Conservation (phyloP, 1,284 basidiomycete species). For the Vanrija pseudolonga region DNA sequence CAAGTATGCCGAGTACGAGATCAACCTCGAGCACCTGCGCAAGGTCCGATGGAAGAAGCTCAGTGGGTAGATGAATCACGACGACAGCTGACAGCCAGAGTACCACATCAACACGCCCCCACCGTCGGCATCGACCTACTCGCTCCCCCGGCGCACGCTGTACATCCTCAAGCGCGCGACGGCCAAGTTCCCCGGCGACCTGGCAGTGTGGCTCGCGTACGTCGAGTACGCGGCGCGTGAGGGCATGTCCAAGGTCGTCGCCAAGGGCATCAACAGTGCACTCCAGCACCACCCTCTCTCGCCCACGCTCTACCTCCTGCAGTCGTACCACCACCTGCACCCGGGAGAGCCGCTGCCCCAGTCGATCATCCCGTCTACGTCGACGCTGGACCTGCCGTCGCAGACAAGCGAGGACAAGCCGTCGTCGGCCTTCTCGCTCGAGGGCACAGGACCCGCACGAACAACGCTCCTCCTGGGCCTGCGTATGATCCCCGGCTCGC, state of each 20-base stretch:
- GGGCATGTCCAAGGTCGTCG: slow-evolving; percentile 74
- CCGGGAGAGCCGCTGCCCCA: slow-evolving; percentile 63
- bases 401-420: slow-evolving; percentile 7
- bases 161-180: slow-evolving; percentile 88
- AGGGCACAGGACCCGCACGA: slow-evolving; percentile 61
- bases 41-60: slow-evolving; percentile 68
- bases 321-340: slow-evolving; percentile 78
- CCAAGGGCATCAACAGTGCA: slow-evolving; percentile 64
- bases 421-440: slow-evolving; percentile 36
- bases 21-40: slow-evolving; percentile 75
- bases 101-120: slow-evolving; percentile 50
- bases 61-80: slow-evolving; percentile 54
- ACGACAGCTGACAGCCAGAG: slow-evolving; percentile 14
- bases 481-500: slow-evolving; percentile 65
- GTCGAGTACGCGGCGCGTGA: slow-evolving; percentile 76
- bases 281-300: slow-evolving; percentile 79
- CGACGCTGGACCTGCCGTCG: slow-evolving; percentile 31
- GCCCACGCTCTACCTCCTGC: slow-evolving; percentile 76
- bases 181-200: slow-evolving; percentile 80
- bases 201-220: slow-evolving; percentile 84
- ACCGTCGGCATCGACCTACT: slow-evolving; percentile 72
- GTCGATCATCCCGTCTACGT: slow-evolving; percentile 32
- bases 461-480: slow-evolving; percentile 80
- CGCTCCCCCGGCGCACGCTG: slow-evolving; percentile 74
- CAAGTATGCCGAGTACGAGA: slow-evolving; percentile 88